Evolutionary conservation across 129 eudicot genomes (phyloP).

Genomic region (Tagetes erecta): DNA sequence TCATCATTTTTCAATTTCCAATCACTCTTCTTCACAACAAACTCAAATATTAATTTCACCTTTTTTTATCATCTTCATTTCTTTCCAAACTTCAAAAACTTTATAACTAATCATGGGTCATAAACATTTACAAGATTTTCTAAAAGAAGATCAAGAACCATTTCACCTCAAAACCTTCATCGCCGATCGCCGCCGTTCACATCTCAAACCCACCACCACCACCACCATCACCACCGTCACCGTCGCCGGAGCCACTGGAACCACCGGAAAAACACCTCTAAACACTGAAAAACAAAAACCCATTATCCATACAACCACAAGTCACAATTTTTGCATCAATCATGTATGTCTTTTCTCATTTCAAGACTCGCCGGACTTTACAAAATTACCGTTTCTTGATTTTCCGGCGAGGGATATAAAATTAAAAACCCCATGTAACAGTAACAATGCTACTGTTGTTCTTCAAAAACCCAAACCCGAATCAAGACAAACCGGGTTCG

Average conservation of each 20-base stretch:
- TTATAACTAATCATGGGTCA: constrained; percentile 28
- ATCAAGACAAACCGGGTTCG: constrained; percentile 39
- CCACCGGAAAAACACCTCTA: constrained; percentile 27
- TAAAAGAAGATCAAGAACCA: constrained; percentile 90
- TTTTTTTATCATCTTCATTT: constrained; percentile 12
- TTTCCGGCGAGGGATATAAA: constrained; percentile 38
- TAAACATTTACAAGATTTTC: constrained; percentile 63
- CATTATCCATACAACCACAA: constrained; percentile 16
- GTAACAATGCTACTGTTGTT: constrained; percentile 60
- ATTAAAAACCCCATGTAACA: constrained; percentile 40
- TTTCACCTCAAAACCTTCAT: constrained; percentile 64
- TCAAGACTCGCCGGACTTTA: constrained; percentile 56
- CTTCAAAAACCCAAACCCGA: constrained; percentile 54
- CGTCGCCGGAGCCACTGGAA: too few species aligned
- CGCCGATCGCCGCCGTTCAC: constrained; percentile 52
- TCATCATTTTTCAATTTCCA: constrained; percentile 32
- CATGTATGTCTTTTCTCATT: constrained; percentile 66
- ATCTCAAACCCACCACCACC: constrained; percentile 32
- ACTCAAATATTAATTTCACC: constrained; percentile 31
- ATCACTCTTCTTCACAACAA: constrained; percentile 38
- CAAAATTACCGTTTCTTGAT: constrained; percentile 52
- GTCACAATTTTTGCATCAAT: constrained; percentile 41
- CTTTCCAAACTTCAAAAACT: background rate
- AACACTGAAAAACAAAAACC: constrained; percentile 49
- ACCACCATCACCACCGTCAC: too few species aligned